These are phyloP conservation scores for Anisodus tanguticus DNA, from an alignment of 257 asterid genomes.

Conservation along the genomic window DNA sequence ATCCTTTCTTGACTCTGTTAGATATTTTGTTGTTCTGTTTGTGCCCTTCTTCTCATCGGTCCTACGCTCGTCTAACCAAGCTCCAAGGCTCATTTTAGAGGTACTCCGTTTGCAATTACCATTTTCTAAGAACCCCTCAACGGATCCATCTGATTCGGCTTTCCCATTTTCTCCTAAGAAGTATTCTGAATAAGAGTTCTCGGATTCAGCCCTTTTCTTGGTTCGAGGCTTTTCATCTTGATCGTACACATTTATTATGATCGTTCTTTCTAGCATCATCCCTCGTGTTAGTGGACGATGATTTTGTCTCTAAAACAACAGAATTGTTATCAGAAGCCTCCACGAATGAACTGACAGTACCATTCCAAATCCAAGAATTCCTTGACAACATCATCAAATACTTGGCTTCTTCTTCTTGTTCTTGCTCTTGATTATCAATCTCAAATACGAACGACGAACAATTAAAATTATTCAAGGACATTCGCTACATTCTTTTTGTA, in stretches of 20 bases:
- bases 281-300: constrained; percentile 64
- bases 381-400: constrained; percentile 81
- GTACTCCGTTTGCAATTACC: constrained; percentile 36
- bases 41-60: constrained; percentile 43
- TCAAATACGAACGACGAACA: constrained; percentile 73
- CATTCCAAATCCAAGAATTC: constrained; percentile 60
- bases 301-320: constrained; percentile 73
- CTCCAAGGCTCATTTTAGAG: constrained; percentile 35
- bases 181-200: constrained; percentile 88
- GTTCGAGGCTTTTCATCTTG: constrained; percentile 35
- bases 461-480: constrained; percentile 38
- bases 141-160: constrained; percentile 74
- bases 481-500: constrained; percentile 54
- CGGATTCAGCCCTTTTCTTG: constrained; percentile 47
- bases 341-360: constrained; percentile 64
- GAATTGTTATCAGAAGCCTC: constrained; percentile 92
- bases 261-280: constrained; percentile 38
- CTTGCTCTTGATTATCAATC: constrained; percentile 65
- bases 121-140: constrained; percentile 49
- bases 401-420: constrained; percentile 77
- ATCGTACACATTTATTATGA: constrained; percentile 26
- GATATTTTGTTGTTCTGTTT: constrained; percentile 38
- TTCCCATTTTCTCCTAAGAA: constrained; percentile 71
- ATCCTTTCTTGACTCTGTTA: constrained; percentile 43
- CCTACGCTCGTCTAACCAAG: constrained; percentile 39